Evolutionary conservation across 495 filamentous ascomycete species (phyloP).

Genomic region (Aspergillus ostianus): DNA sequence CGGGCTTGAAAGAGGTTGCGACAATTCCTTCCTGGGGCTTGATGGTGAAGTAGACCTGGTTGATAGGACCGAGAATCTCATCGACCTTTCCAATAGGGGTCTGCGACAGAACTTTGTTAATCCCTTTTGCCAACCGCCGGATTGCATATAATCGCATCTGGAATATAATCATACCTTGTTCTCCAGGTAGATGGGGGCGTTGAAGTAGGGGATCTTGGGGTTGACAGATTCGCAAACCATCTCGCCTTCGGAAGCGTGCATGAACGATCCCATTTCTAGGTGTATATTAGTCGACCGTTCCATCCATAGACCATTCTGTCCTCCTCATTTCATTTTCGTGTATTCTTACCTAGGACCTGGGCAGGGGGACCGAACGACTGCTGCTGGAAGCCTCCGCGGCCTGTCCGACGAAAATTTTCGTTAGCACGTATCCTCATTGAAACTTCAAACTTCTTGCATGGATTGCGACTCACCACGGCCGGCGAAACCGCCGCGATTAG

Average conservation of each 20-base stretch:
- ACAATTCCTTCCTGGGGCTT: conserved; percentile 96
- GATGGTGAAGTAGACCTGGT: conserved; percentile 96
- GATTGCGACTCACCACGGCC: conserved; percentile 37
- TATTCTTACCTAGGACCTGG: conserved; percentile 56
- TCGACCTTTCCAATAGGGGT: conserved; percentile 60
- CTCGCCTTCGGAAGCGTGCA: conserved; percentile 94
- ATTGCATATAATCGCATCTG: neutral
- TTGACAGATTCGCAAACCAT: conserved; percentile 93
- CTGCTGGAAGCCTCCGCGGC: conserved; percentile 62
- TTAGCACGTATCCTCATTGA: conserved; percentile 25
- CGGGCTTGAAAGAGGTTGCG: conserved; percentile 87
- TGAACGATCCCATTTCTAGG: conserved; percentile 84
- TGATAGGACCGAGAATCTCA: conserved; percentile 82
- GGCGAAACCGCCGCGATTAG: conserved; percentile 51
- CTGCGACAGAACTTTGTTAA: conserved; percentile 31
- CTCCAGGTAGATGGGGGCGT: conserved; percentile 96
- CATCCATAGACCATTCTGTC: neutral
- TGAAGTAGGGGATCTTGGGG: conserved; percentile 97
- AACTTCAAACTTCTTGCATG: conserved; percentile 3
- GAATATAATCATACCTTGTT: conserved; percentile 68
- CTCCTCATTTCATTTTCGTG: neutral
- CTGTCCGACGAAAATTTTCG: conserved; percentile 46
- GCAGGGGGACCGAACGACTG: conserved; percentile 66
- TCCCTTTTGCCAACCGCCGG: conserved; percentile 9
- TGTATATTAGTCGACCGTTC: conserved; percentile 23